Base-by-base conservation (phyloP, 2,329 filamentous ascomycete species). In the Ophiostoma populinum region DNA sequence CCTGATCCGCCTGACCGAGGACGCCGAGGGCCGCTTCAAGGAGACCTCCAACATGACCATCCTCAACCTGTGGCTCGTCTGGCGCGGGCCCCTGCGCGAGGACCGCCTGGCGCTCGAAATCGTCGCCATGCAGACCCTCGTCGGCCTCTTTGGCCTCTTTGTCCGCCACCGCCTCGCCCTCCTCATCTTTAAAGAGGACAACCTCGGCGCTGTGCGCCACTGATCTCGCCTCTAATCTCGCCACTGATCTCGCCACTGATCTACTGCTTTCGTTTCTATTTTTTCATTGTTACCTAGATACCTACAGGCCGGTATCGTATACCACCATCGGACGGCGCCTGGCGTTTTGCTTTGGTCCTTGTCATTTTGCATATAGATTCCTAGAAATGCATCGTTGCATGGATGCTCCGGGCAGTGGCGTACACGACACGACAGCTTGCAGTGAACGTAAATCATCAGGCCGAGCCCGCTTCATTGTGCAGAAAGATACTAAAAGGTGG, bases 51-150 rank as follows among this genome's bases (percentile, higher is more conserved):
- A 98, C 55, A 67, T 98, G 43, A 98, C 90, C 7, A 69, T 98
- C 32, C 64, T 98, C 45, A 98, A 98, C 52, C 66, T 98, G 37
- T 98, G 87, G 87, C 63, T 98, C 42, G 81, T 95, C 34, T 92
- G 85, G 81, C 77, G 86, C 52, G 90, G 90, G 0, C 86, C 90
- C 3, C 70, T 92, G 64, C 70, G 80, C 42, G 90, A 98, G 54
- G 80, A 93, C 56, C 67, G 71, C 30, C 63, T 98, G 36, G 81
- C 83, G 18, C 61, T 73, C 50, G 82, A 90, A 53, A 66, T 98
- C 41, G 68, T 90, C 30, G 58, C 59, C n/a, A 67, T 94, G 55
- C 90, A 98, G 62, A 61, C 71, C 12, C 55, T 65, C 5, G 69
- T 80, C 42, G 90, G 90, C 7, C 53, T 92, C n/a, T 58, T 82